Percentiles rank a stretch among this genome's conserved stretches.
phyloP scores from a whole-genome alignment of 306 rosid species.

The Trifolium repens region DNA sequence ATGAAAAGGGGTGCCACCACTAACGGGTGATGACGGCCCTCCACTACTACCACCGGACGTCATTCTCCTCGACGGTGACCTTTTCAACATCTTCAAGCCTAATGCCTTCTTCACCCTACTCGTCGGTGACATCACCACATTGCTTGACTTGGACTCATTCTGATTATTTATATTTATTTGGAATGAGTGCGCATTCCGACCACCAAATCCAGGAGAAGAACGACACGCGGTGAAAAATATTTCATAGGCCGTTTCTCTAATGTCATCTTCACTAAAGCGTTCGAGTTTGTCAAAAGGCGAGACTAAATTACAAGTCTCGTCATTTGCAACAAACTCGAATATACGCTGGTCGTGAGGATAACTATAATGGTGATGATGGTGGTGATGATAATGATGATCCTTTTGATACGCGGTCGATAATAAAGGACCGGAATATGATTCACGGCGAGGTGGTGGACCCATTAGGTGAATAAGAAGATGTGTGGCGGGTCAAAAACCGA shows the following conservation, averaged over 20 bases:
- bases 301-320: constrained; percentile 42
- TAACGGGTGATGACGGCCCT: constrained; percentile 53
- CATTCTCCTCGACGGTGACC: constrained; percentile 93
- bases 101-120: constrained; percentile 78
- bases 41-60: constrained; percentile 46
- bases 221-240: constrained; percentile 87
- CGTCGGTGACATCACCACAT: constrained; percentile 73
- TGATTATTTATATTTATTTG: constrained; percentile 34
- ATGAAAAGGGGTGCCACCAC: constrained; percentile 49
- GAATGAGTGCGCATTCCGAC: constrained; percentile 64
- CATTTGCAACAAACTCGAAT: constrained; percentile 14
- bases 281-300: constrained; percentile 66
- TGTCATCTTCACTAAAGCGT: constrained; percentile 55
- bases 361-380: constrained; percentile 14
- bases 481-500: constrained; percentile 40
- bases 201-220: constrained; percentile 83
- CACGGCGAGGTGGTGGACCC: constrained; percentile 88
- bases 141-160: constrained; percentile 35
- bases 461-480: constrained; percentile 41
- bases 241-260: constrained; percentile 85
- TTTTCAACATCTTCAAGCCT: constrained; percentile 82
- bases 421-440: constrained; percentile 58
- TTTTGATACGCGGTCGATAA: constrained; percentile 34
- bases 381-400: constrained; percentile 42
- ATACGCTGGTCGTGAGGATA: not conserved